Evolutionary conservation across 2,329 filamentous ascomycete genomes (phyloP).

Genomic region (Albophoma yamanashiensis): DNA sequence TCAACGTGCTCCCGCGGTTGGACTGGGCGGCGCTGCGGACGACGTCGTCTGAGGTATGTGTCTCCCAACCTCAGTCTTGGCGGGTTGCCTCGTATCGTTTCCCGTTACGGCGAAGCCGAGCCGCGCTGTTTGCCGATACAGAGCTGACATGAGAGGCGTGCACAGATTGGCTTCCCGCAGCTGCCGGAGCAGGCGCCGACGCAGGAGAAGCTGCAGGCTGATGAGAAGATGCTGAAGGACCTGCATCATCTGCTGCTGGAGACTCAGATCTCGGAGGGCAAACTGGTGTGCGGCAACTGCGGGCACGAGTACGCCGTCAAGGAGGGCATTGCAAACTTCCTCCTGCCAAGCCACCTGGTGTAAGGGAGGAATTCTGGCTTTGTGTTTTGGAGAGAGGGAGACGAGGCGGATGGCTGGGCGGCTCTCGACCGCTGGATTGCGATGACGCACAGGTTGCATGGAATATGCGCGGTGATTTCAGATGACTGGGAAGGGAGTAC

Average conservation of each 20-base stretch:
- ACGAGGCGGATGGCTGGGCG: background rate
- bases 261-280: conserved; percentile 82
- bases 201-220: conserved; percentile 47
- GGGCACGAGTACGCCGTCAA: conserved; percentile 90
- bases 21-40: conserved; percentile 76
- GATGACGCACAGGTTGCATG: background rate
- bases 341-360: conserved; percentile 86
- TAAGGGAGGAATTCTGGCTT: conserved; percentile 15
- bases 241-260: conserved; percentile 76
- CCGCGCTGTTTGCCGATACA: background rate
- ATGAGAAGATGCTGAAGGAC: conserved; percentile 64
- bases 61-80: background rate
- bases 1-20: conserved; percentile 75
- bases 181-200: conserved; percentile 57
- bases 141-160: background rate
- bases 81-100: background rate
- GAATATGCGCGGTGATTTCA: background rate
- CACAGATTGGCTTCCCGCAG: conserved; percentile 66
- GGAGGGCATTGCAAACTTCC: conserved; percentile 93
- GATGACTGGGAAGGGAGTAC: background rate
- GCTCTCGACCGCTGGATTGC: background rate
- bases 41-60: conserved; percentile 64
- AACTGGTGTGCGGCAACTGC: conserved; percentile 82
- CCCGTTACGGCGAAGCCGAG: background rate
- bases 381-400: background rate